Base-by-base conservation (phyloP, 768 basidiomycete species). In the Naganishia vishniacii region DNA sequence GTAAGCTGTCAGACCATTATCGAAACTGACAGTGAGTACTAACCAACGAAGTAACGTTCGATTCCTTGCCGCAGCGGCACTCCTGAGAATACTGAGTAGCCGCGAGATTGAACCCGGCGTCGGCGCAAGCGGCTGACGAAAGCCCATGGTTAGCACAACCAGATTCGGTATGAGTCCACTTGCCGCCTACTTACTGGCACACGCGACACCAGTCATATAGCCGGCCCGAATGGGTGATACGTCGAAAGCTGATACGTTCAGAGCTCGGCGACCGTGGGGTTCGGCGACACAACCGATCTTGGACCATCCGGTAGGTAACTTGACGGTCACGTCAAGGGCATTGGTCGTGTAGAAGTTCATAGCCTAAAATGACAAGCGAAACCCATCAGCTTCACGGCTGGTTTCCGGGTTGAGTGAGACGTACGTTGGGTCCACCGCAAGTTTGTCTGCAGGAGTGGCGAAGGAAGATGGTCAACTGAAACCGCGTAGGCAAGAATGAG, bases 401-500 rank as follows among this genome's bases (percentile, higher is more conserved):
- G 7, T 23, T 12, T 4, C 4, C 9, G 15, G 34, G 13, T 18
- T 7, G 18, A 28, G 9, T 28, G 28, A 18, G 20, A 51, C 49
- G 4, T 34, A 51, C 82, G 70, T 85, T 85, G 1, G 85, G 82
- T 6, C 85, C 88, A 72, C 88, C 88, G 67, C 88, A 90, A 46
- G 32, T 51, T 51, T 51, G 49, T 32, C 49, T 51, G 28, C 11
- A 16, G 49, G 9, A n/a, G n/a, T n/a, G 20, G n/a, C n/a, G n/a
- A n/a, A n/a, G n/a, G n/a, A n/a, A n/a, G n/a, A n/a, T n/a, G n/a
- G n/a, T n/a, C n/a, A n/a, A n/a, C n/a, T n/a, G n/a, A 9, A 16
- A 32, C 31, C 16, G 28, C 1, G 32, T 2, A 34, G 26, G 26
- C 23, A 29, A 5, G 47, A 2, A 4, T 7, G n/a, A n/a, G n/a